Evolutionary conservation across 2,329 filamentous ascomycete genomes (phyloP), one percentile per base, ranked within the genome.

Genomic region (Penicillium fuscoglaucum): DNA sequence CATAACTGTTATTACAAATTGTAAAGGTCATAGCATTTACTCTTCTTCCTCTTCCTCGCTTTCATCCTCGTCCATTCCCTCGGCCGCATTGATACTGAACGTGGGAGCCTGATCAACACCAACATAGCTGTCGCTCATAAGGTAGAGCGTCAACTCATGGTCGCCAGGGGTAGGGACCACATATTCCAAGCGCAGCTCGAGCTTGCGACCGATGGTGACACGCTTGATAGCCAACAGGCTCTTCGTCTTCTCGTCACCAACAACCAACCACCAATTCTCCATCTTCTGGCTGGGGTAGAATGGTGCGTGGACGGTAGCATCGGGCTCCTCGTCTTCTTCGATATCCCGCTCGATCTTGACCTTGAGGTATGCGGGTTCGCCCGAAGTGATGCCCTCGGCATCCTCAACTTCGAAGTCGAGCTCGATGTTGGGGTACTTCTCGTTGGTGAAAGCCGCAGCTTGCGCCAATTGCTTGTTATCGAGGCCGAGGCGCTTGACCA

Each of bases 231-330:
- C 93, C 58, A 98, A 81, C 61, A 99, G 80, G 63, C 84, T 93
- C 80, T 91, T 93, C 41, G 89, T 91, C 74, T 86, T 89, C 78
- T 97, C 92, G 68, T 98, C 93, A 31, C 93, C 93, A 35, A 99
- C 91, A 21, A 99, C 91, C 56, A 99, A 80, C 95, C 95, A 99
- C 93, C 93, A 99, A 73, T 95, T 96, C 82, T 99, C 95, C 80
- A 91, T 89, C 83, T 99, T 99, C 75, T 89, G 89, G 50, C 76
- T 82, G 0, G 95, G 93, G 73, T 95, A 99, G 82, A 98, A 99
- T 0, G 95, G 95, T 52, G 93, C 93, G 72, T 98, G 93, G 2
- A 98, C 96, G 1, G 87, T 88, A 2, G 89, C 85, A 73, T 97
- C 91, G 17, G 90, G 84, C 64, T 90, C 88, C 53, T 89, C 86